These are phyloP conservation scores for Saccharomycopsis hybrid DNA, from an alignment of 1,139 yeast genomes.

Conservation along the genomic window DNA sequence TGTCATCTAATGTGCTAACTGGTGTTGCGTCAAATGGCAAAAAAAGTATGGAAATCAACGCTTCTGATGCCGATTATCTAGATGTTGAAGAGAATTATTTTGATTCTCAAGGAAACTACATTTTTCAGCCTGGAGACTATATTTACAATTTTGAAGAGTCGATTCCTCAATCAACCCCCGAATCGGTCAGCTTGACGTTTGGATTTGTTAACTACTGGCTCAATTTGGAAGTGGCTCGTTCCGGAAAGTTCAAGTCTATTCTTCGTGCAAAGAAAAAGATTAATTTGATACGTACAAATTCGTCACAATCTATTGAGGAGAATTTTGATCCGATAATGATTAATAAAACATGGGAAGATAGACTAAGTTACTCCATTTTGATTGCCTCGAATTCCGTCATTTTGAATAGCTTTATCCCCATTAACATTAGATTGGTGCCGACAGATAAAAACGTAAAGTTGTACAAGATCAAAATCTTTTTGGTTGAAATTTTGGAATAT, in stretches of 20 bases:
- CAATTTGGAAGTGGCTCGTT: constrained; percentile 63
- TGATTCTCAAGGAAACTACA: constrained; percentile 27
- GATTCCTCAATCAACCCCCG: constrained; percentile 77
- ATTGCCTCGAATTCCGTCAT: constrained; percentile 85
- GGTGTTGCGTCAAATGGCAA: neutral
- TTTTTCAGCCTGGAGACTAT: constrained; percentile 77
- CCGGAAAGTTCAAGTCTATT: constrained; percentile 81
- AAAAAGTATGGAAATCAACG: neutral
- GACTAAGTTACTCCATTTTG: constrained; percentile 79
- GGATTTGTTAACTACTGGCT: constrained; percentile 70
- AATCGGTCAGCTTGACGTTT: constrained; percentile 68
- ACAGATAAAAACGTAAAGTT: constrained; percentile 71
- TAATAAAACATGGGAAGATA: constrained; percentile 89
- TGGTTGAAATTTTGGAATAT: constrained; percentile 87
- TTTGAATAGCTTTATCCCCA: constrained; percentile 74
- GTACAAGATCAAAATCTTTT: constrained; percentile 76
- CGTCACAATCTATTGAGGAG: constrained; percentile 75
- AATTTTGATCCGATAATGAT: constrained; percentile 84
- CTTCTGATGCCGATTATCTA: neutral
- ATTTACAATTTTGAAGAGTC: constrained; percentile 89
- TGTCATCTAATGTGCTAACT: neutral
- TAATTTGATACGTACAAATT: constrained; percentile 64
- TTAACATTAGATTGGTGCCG: constrained; percentile 79
- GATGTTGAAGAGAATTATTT: constrained; percentile 5
- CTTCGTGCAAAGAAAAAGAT: constrained; percentile 60